A percentile compares a stretch with the other conserved stretches of the same genome.
These are phyloP conservation scores for Backusella luteola DNA, from an alignment of 192 early-diverging fungal genomes.

Conservation along the genomic window DNA sequence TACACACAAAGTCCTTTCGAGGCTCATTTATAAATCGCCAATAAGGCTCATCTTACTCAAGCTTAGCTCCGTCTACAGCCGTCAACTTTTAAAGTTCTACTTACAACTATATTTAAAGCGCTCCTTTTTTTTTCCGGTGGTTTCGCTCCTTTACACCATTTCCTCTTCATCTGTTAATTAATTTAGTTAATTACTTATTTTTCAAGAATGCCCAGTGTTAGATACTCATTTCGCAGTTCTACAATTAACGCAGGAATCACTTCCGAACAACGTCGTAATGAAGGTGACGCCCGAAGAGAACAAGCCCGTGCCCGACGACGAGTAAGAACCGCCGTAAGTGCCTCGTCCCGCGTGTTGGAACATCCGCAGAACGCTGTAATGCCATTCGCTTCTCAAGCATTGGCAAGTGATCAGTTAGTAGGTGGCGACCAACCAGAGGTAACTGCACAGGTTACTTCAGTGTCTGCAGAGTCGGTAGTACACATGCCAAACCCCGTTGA, in stretches of 20 bases:
- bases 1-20: too few relatives aligned
- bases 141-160: background rate
- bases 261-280: background rate
- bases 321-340: background rate
- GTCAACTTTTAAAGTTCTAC: background rate
- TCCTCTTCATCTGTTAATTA: too few relatives aligned
- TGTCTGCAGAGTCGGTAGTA: too few relatives aligned
- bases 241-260: background rate
- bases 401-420: too few relatives aligned
- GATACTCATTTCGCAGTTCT: background rate
- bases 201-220: background rate
- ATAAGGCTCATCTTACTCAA: too few relatives aligned
- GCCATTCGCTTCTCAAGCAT: too few relatives aligned
- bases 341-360: background rate
- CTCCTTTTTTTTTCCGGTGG: background rate
- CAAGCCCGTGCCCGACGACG: background rate
- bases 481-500: too few relatives aligned
- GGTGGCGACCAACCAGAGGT: too few relatives aligned
- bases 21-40: too few relatives aligned
- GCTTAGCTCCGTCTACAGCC: background rate
- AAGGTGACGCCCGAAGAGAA: background rate
- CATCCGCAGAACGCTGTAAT: too few relatives aligned
- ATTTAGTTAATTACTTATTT: too few relatives aligned
- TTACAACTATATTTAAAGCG: background rate
- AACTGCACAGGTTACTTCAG: too few relatives aligned